Base-by-base conservation (phyloP, 2,329 filamentous ascomycete species). In the Aureobasidium vineae region DNA sequence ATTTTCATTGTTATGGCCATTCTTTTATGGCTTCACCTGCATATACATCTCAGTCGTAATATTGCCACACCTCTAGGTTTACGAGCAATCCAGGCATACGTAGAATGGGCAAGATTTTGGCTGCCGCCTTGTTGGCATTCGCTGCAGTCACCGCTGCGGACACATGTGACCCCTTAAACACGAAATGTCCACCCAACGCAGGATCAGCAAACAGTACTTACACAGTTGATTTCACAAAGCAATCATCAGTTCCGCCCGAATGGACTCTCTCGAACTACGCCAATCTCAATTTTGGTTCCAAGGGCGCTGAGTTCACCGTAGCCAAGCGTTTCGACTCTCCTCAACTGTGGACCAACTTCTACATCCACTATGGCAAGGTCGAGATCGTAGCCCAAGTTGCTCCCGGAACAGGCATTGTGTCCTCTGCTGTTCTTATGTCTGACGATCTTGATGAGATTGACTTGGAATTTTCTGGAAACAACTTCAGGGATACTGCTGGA, bases 391-490 rank as follows among this genome's bases (percentile, higher is more conserved):
- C 83, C 70, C 78, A 79, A 71, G 79, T 82, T 3, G 79, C 82
- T 3, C 73, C 78, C 6, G 83, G 83, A 59, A 73, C 70, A n/a
- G 82, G 82, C 28, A 81, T 84, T 65, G 77, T 84, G 68, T 81
- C 79, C 69, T 79, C 77, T 67, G 79, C 82, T 65, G 82, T 84
- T 19, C 72, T 84, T 60, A 77, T 83, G 73, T 81, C 82, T 5
- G 79, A 83, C 71, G 79, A 79, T 67, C 76, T 83, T 1, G 83
- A 85, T 69, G 83, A 85, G 75, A 79, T 85, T 65, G 83, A 85
- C 72, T 84, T 80, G 79, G 79, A 81, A 68, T 79, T 78, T 65
- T 73, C 76, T 15, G 79, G 79, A 45, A 72, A 73, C 68, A 75
- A 79, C 65, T 73, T 72, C 38, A 73, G 71, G 23, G 53, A 63